Conservation (phyloP, 805 yeast genomes). For the Nakazawaea wickerhamii region DNA sequence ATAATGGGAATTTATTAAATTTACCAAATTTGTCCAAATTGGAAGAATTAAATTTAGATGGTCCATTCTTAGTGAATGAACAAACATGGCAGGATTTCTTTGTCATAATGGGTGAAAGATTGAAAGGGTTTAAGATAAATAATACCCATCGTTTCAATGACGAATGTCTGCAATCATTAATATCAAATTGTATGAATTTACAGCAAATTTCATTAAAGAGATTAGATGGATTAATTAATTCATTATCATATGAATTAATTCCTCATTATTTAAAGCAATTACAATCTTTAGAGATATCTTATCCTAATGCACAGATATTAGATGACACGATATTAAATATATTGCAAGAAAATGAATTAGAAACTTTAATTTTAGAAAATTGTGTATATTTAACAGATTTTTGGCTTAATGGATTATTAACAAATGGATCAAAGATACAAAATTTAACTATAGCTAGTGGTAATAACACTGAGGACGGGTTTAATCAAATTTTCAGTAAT, state of each 20-base stretch:
- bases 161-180: conserved; percentile 54
- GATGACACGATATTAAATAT: conserved; percentile 64
- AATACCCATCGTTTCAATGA: conserved; percentile 82
- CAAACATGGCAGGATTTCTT: conserved; percentile 75
- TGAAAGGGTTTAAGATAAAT: conserved; percentile 56
- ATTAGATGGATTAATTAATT: conserved; percentile 64
- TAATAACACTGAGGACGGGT: conserved; percentile 40
- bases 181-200: conserved; percentile 52
- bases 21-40: conserved; percentile 55
- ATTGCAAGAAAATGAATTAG: conserved; percentile 54
- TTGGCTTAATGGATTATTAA: conserved; percentile 25
- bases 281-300: conserved; percentile 56
- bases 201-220: conserved; percentile 57
- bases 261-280: conserved; percentile 58
- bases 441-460: conserved; percentile 4
- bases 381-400: conserved; percentile 69
- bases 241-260: conserved; percentile 52
- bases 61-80: conserved; percentile 82
- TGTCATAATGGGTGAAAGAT: conserved; percentile 44
- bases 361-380: conserved; percentile 60
- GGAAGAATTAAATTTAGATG: conserved; percentile 62
- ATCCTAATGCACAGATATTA: conserved; percentile 63
- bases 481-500: conserved; percentile 49
- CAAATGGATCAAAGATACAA: conserved; percentile 16
- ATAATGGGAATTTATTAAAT: conserved; percentile 67